These are phyloP conservation scores for Xylariaceae sp. DNA, from an alignment of 2,329 filamentous ascomycete genomes.

Conservation along the genomic window DNA sequence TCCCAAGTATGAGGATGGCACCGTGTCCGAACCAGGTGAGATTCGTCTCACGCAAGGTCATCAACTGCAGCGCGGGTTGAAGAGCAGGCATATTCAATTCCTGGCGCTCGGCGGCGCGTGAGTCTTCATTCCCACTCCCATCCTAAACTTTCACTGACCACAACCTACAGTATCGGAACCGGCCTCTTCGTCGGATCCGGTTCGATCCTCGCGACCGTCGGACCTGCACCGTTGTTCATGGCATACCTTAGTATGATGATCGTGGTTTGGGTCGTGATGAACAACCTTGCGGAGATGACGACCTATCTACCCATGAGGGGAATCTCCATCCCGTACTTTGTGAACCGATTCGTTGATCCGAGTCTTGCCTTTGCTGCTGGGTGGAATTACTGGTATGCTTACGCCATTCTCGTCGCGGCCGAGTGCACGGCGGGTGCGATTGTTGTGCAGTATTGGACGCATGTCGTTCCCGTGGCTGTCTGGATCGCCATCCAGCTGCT, in stretches of 20 bases:
- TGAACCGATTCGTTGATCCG: conserved; percentile 53
- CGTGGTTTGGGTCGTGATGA: conserved; percentile 55
- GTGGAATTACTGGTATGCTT: conserved; percentile 64
- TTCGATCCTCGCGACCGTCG: conserved; percentile 51
- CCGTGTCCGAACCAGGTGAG: conserved; percentile 24
- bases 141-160: neutral
- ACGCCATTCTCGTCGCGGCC: conserved; percentile 55
- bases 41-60: conserved; percentile 34
- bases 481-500: conserved; percentile 59
- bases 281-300: conserved; percentile 53
- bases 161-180: conserved; percentile 51
- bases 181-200: conserved; percentile 64
- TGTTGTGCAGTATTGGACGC: conserved; percentile 60
- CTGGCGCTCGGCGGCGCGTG: conserved; percentile 51
- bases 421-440: conserved; percentile 58
- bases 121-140: conserved; percentile 17
- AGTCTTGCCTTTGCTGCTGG: conserved; percentile 56
- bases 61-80: conserved; percentile 55
- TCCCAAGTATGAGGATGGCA: conserved; percentile 23
- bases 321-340: conserved; percentile 56
- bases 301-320: conserved; percentile 55
- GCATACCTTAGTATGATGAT: conserved; percentile 60
- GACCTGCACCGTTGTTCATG: conserved; percentile 67
- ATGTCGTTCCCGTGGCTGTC: conserved; percentile 49
- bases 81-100: conserved; percentile 61